Conservation (phyloP, 78 protist species). For the Guillardia theta region DNA sequence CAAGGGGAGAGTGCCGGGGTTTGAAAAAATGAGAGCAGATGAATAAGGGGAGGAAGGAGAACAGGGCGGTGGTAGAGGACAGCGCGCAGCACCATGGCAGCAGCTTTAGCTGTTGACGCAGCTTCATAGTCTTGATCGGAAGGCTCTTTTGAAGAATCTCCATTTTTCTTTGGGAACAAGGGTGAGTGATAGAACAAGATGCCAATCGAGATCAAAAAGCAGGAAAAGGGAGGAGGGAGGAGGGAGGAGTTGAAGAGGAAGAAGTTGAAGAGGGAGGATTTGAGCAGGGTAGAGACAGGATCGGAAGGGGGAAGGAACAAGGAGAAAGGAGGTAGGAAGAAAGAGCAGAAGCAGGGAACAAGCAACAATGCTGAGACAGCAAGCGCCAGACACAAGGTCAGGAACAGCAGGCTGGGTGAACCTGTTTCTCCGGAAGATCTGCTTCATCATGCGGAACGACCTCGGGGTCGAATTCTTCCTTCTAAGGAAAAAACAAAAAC, state of each 20-base stretch:
- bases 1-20: no score
- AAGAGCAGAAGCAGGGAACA: not conserved
- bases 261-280: not conserved
- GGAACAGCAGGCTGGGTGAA: not conserved
- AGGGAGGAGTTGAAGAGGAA: not conserved
- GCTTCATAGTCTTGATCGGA: no score
- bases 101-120: no score
- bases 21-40: no score
- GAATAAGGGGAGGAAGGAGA: not conserved
- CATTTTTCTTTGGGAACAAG: no score
- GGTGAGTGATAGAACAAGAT: not conserved
- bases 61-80: not conserved
- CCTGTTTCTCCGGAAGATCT: no score
- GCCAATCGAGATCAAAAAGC: not conserved
- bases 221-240: not conserved
- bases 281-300: not conserved
- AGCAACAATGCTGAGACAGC: not conserved
- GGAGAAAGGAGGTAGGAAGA: not conserved
- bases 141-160: no score
- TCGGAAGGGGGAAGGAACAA: not conserved
- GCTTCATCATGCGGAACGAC: no score
- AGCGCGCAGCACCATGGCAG: not conserved
- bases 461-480: not conserved
- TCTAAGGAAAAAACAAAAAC: not conserved
- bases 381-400: not conserved